phyloP scores from a whole-genome alignment of 148 eudicot genomes.

The Camellia sinensis region DNA sequence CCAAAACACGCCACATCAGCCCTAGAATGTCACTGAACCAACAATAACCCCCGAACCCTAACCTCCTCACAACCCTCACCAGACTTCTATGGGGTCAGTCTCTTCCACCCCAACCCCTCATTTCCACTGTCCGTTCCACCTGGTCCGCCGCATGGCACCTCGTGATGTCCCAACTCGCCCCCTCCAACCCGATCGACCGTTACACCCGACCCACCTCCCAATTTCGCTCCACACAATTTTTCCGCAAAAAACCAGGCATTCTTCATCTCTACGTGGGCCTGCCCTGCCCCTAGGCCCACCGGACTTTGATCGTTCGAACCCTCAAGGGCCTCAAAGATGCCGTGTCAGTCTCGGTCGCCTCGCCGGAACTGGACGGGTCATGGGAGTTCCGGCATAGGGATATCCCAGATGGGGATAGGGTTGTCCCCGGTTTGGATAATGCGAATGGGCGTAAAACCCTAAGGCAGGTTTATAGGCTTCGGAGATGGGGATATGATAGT shows the following conservation, averaged over 20 bases:
- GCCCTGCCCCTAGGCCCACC: slow-evolving; percentile 99
- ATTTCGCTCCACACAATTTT: slow-evolving; percentile 43
- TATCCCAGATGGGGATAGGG: slow-evolving; percentile 3
- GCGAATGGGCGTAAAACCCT: slow-evolving; percentile 61
- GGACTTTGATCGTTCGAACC: slow-evolving; percentile 78
- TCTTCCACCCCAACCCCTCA: slow-evolving; percentile 85
- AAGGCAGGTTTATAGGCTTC: slow-evolving; percentile 67
- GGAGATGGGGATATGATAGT: slow-evolving; percentile 69
- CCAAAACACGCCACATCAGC: slow-evolving; percentile 13
- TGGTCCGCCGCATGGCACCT: slow-evolving; percentile 91
- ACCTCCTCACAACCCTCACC: slow-evolving; percentile 47
- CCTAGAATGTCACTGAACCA: slow-evolving; percentile 35
- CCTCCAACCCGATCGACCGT: slow-evolving; percentile 73
- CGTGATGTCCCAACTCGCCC: slow-evolving; percentile 99
- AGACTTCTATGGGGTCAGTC: slow-evolving; percentile 57
- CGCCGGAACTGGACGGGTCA: slow-evolving; percentile 68
- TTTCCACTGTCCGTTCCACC: slow-evolving; percentile 84
- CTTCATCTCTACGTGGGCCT: slow-evolving; percentile 85
- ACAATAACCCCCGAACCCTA: slow-evolving; percentile 21
- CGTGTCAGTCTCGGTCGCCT: slow-evolving; percentile 61
- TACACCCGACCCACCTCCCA: slow-evolving; percentile 82
- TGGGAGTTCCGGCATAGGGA: slow-evolving; percentile 55
- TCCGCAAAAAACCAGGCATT: slow-evolving; percentile 29
- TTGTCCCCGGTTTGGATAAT: slow-evolving; percentile 47
- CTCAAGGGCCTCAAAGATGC: slow-evolving; percentile 68